Evolutionary conservation across 257 asterid species (phyloP).

Genomic region (Forsythia viridissima): DNA sequence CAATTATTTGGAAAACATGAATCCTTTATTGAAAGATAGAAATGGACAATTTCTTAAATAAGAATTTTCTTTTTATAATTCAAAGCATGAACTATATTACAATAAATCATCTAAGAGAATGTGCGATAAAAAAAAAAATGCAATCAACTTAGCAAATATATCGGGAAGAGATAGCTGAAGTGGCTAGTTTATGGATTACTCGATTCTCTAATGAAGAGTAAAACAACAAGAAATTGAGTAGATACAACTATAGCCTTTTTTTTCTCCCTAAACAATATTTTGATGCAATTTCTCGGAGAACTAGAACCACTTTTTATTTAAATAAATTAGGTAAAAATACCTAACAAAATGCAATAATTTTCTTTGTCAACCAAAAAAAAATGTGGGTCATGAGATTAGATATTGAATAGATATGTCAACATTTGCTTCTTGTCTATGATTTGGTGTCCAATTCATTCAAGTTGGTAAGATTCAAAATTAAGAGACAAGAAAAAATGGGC

Average conservation of each 20-base stretch:
- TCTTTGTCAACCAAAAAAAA: background rate
- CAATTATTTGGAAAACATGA: too few relatives aligned
- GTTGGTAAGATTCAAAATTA: background rate
- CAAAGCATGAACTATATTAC: background rate
- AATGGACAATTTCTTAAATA: background rate
- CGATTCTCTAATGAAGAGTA: too few relatives aligned
- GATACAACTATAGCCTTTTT: background rate
- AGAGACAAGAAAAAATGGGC: background rate
- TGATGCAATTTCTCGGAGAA: background rate
- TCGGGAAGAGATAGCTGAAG: too few relatives aligned
- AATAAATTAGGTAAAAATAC: background rate
- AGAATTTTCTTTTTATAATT: too few relatives aligned
- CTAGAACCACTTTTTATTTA: background rate
- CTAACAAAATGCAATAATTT: background rate
- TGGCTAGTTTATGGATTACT: too few relatives aligned
- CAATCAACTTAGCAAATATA: too few relatives aligned
- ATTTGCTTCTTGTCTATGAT: background rate
- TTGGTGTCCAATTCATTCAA: background rate
- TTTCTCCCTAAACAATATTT: background rate
- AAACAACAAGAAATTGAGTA: background rate
- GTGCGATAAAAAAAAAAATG: too few relatives aligned
- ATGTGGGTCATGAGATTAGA: slow-evolving; percentile 2
- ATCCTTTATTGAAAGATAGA: background rate
- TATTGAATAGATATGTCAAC: background rate
- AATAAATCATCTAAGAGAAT: too few relatives aligned